Evolutionary conservation across 148 eudicot genomes (phyloP), one percentile per base, ranked within the genome.

Genomic region (Beta vulgaris): DNA sequence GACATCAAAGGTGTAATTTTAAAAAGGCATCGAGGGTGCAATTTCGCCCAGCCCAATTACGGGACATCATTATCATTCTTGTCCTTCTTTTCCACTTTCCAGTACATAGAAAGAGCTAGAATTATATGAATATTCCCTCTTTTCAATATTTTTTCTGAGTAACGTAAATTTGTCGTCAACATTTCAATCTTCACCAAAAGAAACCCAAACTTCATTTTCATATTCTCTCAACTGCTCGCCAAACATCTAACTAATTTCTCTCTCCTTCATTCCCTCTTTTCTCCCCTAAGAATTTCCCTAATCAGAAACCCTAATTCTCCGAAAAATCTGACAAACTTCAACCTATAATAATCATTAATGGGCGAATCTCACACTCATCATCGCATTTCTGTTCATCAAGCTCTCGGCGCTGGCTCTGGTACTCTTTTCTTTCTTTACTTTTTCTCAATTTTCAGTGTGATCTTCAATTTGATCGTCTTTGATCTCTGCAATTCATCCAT

Each of bases 401-500:
- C 86, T 81, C 98, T 92, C 35, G 96, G 98, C 73, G 89, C 83
- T 72, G 93, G 92, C 48, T 49, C 91, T 49, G 92, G 98, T 95
- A 69, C 71, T 73, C 82, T 51, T 49, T n/a, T 34, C 59, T 39
- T 18, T 26, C 58, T 48, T 34, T 1, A 21, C 65, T 23, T 8
- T 57, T 25, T 4, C 25, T 18, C 69, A 58, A 7, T 51, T 7
- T 42, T 1, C 26, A 12, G 16, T 54, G 15, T 29, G 3, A 25
- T 59, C 61, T n/a, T 68, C 32, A 28, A 26, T 54, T 32, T 42
- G 0, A 73, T 75, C 64, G 35, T 51, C 18, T 37, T 57, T 26
- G 46, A 74, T 73, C 72, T 32, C n/a, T 62, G 54, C 21, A 51
- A 74, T 74, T 74, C 37, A 29, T 21, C 25, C 34, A 63, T 19